phyloP scores from a whole-genome alignment of 345 rosid species.

The Aquilaria yunnanensis region DNA sequence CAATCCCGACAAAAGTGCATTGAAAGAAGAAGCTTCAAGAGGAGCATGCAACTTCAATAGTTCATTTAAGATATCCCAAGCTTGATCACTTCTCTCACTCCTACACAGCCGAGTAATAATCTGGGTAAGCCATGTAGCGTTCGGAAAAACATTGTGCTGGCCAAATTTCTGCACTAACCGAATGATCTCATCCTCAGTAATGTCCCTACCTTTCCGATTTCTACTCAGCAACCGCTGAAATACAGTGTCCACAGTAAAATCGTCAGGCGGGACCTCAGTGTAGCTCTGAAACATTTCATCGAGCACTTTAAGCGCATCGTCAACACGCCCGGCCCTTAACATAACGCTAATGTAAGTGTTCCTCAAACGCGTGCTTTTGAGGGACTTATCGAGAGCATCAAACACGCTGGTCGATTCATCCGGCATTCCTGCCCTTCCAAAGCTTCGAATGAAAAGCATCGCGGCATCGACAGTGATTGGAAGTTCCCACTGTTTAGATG shows the following conservation, averaged over 20 bases:
- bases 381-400: slow-evolving; percentile 25
- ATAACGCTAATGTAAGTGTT: slow-evolving; percentile 32
- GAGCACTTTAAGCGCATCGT: slow-evolving; percentile 66
- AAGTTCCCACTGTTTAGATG: slow-evolving; percentile 40
- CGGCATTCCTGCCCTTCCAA: slow-evolving; percentile 43
- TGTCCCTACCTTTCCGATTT: slow-evolving; percentile 16
- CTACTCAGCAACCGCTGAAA: slow-evolving; percentile 31
- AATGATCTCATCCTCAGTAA: slow-evolving; percentile 33
- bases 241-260: slow-evolving; percentile 36
- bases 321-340: slow-evolving; percentile 29
- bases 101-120: slow-evolving; percentile 43
- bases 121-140: slow-evolving; percentile 29
- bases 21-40: slow-evolving; percentile 44
- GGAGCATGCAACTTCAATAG: slow-evolving; percentile 40
- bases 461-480: slow-evolving; percentile 40
- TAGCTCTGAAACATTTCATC: slow-evolving; percentile 67
- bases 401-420: slow-evolving; percentile 38
- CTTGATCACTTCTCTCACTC: slow-evolving; percentile 27
- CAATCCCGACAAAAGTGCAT: slow-evolving; percentile 51
- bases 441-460: slow-evolving; percentile 38
- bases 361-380: slow-evolving; percentile 36
- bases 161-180: slow-evolving; percentile 40
- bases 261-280: slow-evolving; percentile 35
- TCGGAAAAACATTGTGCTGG: slow-evolving; percentile 43
- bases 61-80: slow-evolving; percentile 40